Percentiles rank a stretch among this genome's conserved stretches.
Evolutionary conservation across 345 rosid genomes (phyloP).

Genomic region (Citrus sp.): DNA sequence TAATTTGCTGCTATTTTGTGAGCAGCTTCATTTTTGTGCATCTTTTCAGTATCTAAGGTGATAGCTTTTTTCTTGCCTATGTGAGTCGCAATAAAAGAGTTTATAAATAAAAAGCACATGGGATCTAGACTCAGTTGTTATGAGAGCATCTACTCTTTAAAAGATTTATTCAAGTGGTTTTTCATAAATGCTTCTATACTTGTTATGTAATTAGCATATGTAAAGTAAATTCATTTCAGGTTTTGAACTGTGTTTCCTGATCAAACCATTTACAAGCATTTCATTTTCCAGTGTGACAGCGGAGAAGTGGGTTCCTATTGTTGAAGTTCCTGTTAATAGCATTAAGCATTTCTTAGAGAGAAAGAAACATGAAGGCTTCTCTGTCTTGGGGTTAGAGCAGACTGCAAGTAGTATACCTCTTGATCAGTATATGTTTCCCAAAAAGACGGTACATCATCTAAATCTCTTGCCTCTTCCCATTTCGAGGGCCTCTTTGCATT

Average conservation of each 20-base stretch:
- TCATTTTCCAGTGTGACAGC: slow-evolving; percentile 74
- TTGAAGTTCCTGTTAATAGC: slow-evolving; percentile 81
- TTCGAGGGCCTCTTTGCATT: not conserved
- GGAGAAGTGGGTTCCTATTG: slow-evolving; percentile 92
- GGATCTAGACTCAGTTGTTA: not conserved
- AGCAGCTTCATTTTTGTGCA: not conserved
- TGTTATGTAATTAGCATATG: not conserved
- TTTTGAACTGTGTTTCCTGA: not conserved
- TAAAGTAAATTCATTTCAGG: not conserved
- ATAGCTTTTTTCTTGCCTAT: not conserved
- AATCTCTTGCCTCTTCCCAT: not conserved
- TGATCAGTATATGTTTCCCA: slow-evolving; percentile 63
- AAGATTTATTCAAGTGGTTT: not conserved
- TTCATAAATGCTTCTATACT: not conserved
- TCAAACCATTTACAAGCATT: not conserved
- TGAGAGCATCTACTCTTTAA: not conserved
- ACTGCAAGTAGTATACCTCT: slow-evolving; percentile 85
- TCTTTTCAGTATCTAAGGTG: not conserved
- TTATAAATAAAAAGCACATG: not conserved
- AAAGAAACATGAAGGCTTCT: slow-evolving; percentile 85
- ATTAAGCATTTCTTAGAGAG: slow-evolving; percentile 73
- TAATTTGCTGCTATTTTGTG: not conserved
- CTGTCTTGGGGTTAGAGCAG: slow-evolving; percentile 90
- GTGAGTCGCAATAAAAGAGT: not conserved
- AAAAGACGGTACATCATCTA: slow-evolving; percentile 58